Percentiles rank a stretch among this genome's conserved stretches.
Conservation (phyloP, 2,329 filamentous ascomycete species). For the Coccinonectria pachysandricola region DNA sequence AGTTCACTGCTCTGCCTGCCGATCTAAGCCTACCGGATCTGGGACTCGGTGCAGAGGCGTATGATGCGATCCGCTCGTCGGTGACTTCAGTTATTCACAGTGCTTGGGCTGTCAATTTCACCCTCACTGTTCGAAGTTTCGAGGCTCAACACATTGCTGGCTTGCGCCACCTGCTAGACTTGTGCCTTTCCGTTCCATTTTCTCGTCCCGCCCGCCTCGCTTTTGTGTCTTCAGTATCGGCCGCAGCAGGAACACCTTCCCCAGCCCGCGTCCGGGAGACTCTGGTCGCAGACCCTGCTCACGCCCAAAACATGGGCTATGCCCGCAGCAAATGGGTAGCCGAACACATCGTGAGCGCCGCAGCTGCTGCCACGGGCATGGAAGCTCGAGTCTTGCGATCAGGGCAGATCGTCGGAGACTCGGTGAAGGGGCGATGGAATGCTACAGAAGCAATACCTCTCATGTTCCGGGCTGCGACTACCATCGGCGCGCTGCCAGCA, state of each 20-base stretch:
- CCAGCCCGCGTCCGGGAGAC: conserved; percentile 27
- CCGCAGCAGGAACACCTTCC: conserved; percentile 28
- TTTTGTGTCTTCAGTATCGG: conserved; percentile 35
- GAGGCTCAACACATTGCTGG: conserved; percentile 35
- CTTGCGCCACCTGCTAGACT: conserved; percentile 32
- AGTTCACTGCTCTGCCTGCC: conserved; percentile 28
- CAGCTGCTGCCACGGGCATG: conserved; percentile 21
- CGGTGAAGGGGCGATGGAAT: conserved; percentile 36
- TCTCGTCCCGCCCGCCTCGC: conserved; percentile 26
- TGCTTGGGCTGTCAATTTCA: conserved; percentile 48
- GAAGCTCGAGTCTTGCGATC: conserved; percentile 27
- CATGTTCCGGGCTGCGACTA: conserved; percentile 36
- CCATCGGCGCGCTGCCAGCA: conserved; percentile 33
- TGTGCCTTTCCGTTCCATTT: conserved; percentile 26
- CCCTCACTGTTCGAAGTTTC: conserved; percentile 36
- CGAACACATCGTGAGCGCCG: conserved; percentile 31
- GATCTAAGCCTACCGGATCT: conserved; percentile 31
- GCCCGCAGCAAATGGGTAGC: conserved; percentile 38
- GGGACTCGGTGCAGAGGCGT: conserved; percentile 23
- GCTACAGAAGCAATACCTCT: conserved; percentile 38
- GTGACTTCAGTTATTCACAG: conserved; percentile 37
- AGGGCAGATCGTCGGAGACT: conserved; percentile 39
- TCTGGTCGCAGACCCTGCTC: conserved; percentile 21
- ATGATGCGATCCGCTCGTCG: conserved; percentile 16
- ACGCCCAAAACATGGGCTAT: conserved; percentile 41